Evolutionary conservation across 148 eudicot genomes (phyloP), one percentile per base, ranked within the genome.

Genomic region (Vaccinium corymbosum): DNA sequence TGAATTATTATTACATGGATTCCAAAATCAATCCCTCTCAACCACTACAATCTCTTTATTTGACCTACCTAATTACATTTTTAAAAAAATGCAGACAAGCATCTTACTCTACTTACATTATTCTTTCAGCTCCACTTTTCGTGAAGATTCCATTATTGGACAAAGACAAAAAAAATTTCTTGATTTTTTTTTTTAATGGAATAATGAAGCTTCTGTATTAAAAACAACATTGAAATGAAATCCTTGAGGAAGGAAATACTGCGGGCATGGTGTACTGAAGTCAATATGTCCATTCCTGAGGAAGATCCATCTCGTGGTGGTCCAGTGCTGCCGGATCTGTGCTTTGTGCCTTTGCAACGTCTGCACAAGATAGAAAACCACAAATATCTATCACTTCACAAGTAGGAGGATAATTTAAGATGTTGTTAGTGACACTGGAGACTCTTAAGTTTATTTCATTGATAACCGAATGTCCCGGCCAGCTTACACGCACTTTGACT

Each of bases 251-350:
- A 46, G 6, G 14, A 38, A 7, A 27, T 12, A n/a, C 46, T 19
- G 38, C 38, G 2, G 38, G 20, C 51, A 22, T 17, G 16, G 49
- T 35, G 15, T 11, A 38, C 3, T 57, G 42, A 14, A 66, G 48
- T 86, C 84, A 86, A 55, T 86, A 86, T 19, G 86, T 86, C 88
- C 88, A 86, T 80, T 86, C 88, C 2, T 80, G 84, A n/a, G 88
- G 88, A 46, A 86, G 88, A 42, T 74, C 78, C 56, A 81, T 64
- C 32, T 86, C 88, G 27, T 27, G 48, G 13, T 64, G 59, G 17
- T 75, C 81, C 64, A 20, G 29, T 1, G 2, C 48, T 1, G 10
- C 11, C 66, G 25, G 73, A 46, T 76, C 22, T 73, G 66, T 76
- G 11, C n/a, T 53, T n/a, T 80, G 53, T 49, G 48, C 19, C 53